Conservation (phyloP, 352 stramenopile species). For the Phytophthora capsici region DNA sequence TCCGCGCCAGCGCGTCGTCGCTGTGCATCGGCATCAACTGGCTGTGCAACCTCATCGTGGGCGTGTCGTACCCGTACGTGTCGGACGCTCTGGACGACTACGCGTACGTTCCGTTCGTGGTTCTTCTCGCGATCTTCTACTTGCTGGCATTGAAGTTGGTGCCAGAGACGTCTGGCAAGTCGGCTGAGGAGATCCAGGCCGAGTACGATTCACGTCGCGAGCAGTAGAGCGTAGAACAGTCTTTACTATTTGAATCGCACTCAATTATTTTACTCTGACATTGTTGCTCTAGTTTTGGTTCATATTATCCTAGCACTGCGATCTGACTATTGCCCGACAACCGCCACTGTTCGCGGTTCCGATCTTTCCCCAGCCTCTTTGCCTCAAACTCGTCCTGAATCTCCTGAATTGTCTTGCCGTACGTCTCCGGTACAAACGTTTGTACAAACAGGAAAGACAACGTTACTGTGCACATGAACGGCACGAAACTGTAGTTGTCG, state of each 20-base stretch:
- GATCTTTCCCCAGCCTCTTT: conserved; percentile 6
- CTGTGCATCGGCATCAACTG: too few species aligned
- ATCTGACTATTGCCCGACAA: conserved; percentile 32
- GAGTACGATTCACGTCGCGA: conserved; percentile 36
- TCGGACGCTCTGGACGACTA: conserved; percentile 38
- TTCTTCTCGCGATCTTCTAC: conserved; percentile 48
- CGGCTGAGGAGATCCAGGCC: conserved; percentile 56
- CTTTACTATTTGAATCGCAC: neutral
- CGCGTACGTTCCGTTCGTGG: conserved; percentile 45
- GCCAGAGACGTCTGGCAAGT: conserved; percentile 65
- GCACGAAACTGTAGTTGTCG: conserved; percentile 53
- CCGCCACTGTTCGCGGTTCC: conserved; percentile 15
- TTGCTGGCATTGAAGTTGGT: conserved; percentile 46
- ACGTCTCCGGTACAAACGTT: conserved; percentile 60
- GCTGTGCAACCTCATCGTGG: too few species aligned
- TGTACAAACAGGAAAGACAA: conserved; percentile 53
- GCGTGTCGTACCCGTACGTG: too few species aligned
- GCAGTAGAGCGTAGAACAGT: conserved; percentile 6
- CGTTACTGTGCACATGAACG: conserved; percentile 56
- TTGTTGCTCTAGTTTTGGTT: conserved; percentile 15
- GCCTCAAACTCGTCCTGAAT: conserved; percentile 59
- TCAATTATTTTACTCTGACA: conserved; percentile 13
- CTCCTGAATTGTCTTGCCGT: conserved; percentile 65
- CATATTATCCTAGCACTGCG: conserved; percentile 30
- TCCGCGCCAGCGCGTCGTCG: conserved; percentile 26